Evolutionary conservation across 495 filamentous ascomycete species (phyloP).

Genomic region (Cryomyces antarcticus): DNA sequence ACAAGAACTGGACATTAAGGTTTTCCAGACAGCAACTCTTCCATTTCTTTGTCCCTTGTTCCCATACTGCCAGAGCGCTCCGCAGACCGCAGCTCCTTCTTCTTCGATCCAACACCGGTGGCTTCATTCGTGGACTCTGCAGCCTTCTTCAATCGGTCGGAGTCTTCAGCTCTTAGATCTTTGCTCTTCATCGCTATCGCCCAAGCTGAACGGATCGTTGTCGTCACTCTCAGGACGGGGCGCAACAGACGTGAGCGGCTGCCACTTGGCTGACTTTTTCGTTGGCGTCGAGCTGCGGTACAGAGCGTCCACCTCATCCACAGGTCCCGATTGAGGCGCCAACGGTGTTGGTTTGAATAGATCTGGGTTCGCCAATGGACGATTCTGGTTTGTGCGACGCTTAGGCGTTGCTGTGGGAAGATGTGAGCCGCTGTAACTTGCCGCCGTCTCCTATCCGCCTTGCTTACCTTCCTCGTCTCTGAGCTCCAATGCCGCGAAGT

Average conservation of each 20-base stretch:
- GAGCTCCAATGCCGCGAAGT: slow-evolving; percentile 77
- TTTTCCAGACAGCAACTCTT: slow-evolving; percentile 22
- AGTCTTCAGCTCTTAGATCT: slow-evolving; percentile 42
- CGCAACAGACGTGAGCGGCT: slow-evolving; percentile 72
- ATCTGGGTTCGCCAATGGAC: slow-evolving; percentile 56
- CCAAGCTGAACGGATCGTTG: slow-evolving; percentile 88
- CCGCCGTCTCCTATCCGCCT: neutral
- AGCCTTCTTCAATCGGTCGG: slow-evolving; percentile 48
- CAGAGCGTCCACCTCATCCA: slow-evolving; percentile 61
- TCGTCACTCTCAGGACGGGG: slow-evolving; percentile 66
- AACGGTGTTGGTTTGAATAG: slow-evolving; percentile 52
- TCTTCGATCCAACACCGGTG: slow-evolving; percentile 13
- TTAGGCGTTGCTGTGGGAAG: slow-evolving; percentile 6
- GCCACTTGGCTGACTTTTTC: slow-evolving; percentile 78
- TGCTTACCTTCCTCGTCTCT: slow-evolving; percentile 48
- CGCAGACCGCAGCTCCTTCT: slow-evolving; percentile 15
- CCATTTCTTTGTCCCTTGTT: slow-evolving; percentile 24
- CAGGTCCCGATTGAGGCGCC: slow-evolving; percentile 30
- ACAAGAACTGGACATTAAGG: slow-evolving; percentile 6
- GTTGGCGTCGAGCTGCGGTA: slow-evolving; percentile 37
- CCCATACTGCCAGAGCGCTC: slow-evolving; percentile 18
- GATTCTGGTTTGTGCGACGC: slow-evolving; percentile 16
- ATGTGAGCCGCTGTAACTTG: neutral
- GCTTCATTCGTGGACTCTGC: slow-evolving; percentile 18
- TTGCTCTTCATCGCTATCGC: slow-evolving; percentile 89